These are phyloP conservation scores for Solidago caesia DNA, from an alignment of 129 eudicot species.

Conservation along the genomic window DNA sequence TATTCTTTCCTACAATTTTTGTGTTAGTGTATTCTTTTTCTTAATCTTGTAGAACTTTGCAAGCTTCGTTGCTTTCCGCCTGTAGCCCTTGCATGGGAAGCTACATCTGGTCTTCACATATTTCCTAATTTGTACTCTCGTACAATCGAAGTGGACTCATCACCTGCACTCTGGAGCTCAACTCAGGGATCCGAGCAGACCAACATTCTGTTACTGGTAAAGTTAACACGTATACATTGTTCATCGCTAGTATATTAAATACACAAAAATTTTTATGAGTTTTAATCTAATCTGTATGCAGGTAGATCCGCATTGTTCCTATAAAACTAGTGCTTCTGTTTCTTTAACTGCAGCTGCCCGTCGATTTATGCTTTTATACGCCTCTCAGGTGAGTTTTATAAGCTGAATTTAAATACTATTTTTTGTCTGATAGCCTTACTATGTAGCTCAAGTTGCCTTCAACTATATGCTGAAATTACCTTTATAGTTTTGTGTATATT, in stretches of 20 bases:
- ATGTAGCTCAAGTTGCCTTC: constrained; percentile 8
- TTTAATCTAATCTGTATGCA: constrained; percentile 33
- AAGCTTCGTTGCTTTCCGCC: constrained; percentile 96
- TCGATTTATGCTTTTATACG: constrained; percentile 82
- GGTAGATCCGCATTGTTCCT: constrained; percentile 99
- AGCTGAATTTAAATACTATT: constrained; percentile 1
- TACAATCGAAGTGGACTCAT: constrained; percentile 79
- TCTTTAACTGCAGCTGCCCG: constrained; percentile 62
- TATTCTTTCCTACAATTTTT: not conserved
- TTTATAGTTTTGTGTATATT: not conserved
- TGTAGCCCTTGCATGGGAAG: constrained; percentile 90
- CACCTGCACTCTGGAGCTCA: constrained; percentile 92
- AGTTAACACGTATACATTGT: constrained; percentile 13
- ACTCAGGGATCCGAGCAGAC: constrained; percentile 73
- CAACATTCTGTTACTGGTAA: constrained; percentile 79
- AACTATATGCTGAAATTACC: constrained; percentile 16
- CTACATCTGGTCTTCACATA: constrained; percentile 80
- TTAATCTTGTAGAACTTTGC: constrained; percentile 61
- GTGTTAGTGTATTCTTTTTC: constrained; percentile 20
- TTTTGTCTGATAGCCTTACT: constrained; percentile 6
- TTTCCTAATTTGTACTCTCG: constrained; percentile 76
- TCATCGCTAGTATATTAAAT: not conserved
- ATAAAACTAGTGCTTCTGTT: constrained; percentile 54
- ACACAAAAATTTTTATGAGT: not conserved
- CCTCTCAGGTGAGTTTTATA: constrained; percentile 58